phyloP scores from a whole-genome alignment of 495 filamentous ascomycete genomes.

The Parathielavia hyrcaniae region DNA sequence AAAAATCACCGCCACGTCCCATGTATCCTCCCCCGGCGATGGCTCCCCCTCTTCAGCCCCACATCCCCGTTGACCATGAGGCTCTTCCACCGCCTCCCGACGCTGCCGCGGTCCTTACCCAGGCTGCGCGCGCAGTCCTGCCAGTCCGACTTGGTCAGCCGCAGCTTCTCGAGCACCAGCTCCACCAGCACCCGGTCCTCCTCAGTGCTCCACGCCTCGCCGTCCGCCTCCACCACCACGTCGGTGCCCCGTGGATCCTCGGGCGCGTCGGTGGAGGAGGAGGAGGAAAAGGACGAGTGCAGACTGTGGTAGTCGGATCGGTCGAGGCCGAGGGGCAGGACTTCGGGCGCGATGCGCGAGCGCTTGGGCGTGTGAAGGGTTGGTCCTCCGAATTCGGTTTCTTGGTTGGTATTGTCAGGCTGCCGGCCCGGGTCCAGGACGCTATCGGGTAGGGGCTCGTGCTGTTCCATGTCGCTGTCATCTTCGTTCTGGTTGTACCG shows the following conservation, averaged over 20 bases:
- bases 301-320: constrained; percentile 59
- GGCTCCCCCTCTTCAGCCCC: constrained; percentile 46
- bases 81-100: constrained; percentile 65
- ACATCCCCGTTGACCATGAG: constrained; percentile 57
- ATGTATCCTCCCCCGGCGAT: constrained; percentile 43
- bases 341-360: constrained; percentile 56
- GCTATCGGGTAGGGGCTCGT: constrained; percentile 36
- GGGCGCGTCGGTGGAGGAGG: constrained; percentile 7
- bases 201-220: constrained; percentile 54
- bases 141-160: constrained; percentile 67
- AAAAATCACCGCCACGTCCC: constrained; percentile 45
- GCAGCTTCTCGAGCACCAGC: constrained; percentile 68
- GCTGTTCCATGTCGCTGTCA: constrained; percentile 35
- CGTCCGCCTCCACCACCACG: constrained; percentile 41
- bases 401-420: background rate
- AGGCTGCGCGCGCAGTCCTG: constrained; percentile 68
- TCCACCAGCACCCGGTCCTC: constrained; percentile 68
- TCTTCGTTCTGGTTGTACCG: constrained; percentile 35
- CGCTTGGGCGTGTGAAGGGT: constrained; percentile 63
- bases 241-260: constrained; percentile 26
- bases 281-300: constrained; percentile 20
- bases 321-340: constrained; percentile 61
- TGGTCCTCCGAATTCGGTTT: constrained; percentile 4
- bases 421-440: constrained; percentile 26
- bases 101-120: constrained; percentile 57